phyloP scores from a whole-genome alignment of 192 early-diverging fungal species.

The Linnemannia zychae region DNA sequence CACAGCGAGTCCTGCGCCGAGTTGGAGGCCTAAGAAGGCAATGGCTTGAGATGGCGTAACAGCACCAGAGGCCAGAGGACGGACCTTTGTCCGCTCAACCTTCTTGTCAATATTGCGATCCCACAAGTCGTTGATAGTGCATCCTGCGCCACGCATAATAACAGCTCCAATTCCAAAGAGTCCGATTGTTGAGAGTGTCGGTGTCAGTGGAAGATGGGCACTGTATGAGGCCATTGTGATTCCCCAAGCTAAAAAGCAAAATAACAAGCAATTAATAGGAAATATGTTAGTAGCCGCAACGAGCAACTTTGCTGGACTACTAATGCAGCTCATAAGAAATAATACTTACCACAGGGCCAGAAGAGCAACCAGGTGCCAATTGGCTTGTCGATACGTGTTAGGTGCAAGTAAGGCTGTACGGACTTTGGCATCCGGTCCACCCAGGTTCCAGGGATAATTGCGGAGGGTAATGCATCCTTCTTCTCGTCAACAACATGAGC shows the following conservation, averaged over 20 bases:
- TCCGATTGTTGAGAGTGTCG: constrained; percentile 75
- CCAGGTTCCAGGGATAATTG: constrained; percentile 30
- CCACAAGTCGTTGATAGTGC: constrained; percentile 98
- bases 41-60: constrained; percentile 78
- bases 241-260: constrained; percentile 71
- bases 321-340: too few relatives aligned
- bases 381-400: constrained; percentile 91
- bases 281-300: too few relatives aligned
- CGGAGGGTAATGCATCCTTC: neutral
- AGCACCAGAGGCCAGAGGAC: constrained; percentile 87
- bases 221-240: constrained; percentile 78
- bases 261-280: constrained; percentile 6
- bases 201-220: constrained; percentile 62
- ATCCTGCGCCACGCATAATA: constrained; percentile 96
- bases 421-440: constrained; percentile 55
- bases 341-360: constrained; percentile 86
- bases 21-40: constrained; percentile 83
- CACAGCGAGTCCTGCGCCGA: constrained; percentile 84
- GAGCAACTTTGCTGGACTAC: constrained; percentile 13
- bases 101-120: constrained; percentile 90
- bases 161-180: constrained; percentile 90
- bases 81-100: constrained; percentile 83
- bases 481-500: neutral
- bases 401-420: constrained; percentile 77
- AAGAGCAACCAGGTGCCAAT: constrained; percentile 93